phyloP scores from a whole-genome alignment of 1,284 basidiomycete genomes.

The Cerioporus squamosus region DNA sequence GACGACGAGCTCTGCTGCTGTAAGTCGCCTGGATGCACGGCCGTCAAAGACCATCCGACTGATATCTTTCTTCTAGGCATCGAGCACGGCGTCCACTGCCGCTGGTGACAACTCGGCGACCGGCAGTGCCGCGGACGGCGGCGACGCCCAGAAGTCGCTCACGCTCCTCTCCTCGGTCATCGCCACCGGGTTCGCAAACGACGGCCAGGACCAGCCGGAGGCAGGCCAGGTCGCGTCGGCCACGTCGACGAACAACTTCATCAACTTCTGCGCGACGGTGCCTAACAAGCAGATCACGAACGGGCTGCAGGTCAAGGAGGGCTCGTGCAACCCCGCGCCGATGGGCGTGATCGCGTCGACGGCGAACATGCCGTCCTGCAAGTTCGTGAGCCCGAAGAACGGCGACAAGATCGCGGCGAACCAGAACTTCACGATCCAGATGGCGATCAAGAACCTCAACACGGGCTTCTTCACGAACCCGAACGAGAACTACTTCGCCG shows the following conservation, averaged over 20 bases:
- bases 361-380: constrained; percentile 62
- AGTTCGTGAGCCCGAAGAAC: constrained; percentile 62
- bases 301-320: constrained; percentile 49
- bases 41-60: background rate
- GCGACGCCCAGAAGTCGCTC: constrained; percentile 37
- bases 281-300: constrained; percentile 44
- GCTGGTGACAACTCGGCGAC: constrained; percentile 8
- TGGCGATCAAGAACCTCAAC: constrained; percentile 59
- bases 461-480: constrained; percentile 70
- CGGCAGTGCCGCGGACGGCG: background rate
- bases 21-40: background rate
- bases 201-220: constrained; percentile 47
- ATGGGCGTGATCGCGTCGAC: constrained; percentile 61
- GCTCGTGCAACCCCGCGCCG: constrained; percentile 68
- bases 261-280: constrained; percentile 49
- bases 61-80: background rate
- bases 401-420: constrained; percentile 54
- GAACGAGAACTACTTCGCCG: constrained; percentile 64
- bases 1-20: constrained; percentile 5
- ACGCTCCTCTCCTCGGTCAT: constrained; percentile 32
- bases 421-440: constrained; percentile 57
- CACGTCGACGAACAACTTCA: constrained; percentile 61
- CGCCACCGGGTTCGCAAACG: constrained; percentile 31
- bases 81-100: constrained; percentile 14
- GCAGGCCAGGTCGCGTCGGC: constrained; percentile 47